Evolutionary conservation across 2,329 filamentous ascomycete genomes (phyloP), one percentile per base, ranked within the genome.

Genomic region (Achaetomium macrosporum): DNA sequence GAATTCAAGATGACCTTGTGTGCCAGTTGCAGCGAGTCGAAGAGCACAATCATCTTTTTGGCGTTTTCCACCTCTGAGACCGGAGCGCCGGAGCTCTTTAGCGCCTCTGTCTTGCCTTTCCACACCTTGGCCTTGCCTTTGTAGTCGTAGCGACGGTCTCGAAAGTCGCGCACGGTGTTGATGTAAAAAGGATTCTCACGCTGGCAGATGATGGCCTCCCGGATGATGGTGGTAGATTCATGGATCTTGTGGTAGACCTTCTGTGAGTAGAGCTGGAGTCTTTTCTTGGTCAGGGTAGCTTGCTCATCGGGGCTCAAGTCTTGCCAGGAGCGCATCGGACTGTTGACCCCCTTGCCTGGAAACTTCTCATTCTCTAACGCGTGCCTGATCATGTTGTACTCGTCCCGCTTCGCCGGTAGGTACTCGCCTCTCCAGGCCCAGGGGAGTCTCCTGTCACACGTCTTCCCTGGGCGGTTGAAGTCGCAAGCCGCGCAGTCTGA

Each of bases 211-310:
- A 99, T 96, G 11, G 95, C 93, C 69, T 99, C 93, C 50, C 91
- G 84, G 57, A 93, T 86, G 54, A 95, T 93, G 0, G 89, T 97
- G 46, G 86, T 95, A 12, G 88, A 87, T 57, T 97, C 93, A 69
- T 95, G 91, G 55, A 99, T 97, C 69, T 97, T 99, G 77, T 99
- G 93, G 67, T 99, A 99, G 58, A 99, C 95, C 72, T 99, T 99
- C 69, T 97, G 95, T 65, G 90, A 95, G 73, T 95, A 99, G 33
- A 90, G 79, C 59, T 92, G 90, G 44, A 99, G 74, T 33, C 93
- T 84, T 66, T 97, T 99, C 61, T 90, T 87, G 46, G 95, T 77
- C 35, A 93, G 75, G 1, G 65, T 72, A 0, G 91, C 85, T 69
- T 95, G 92, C 65, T 99, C 93, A 54, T 96, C 91, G 2, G 79